Percentiles rank a stretch among this genome's conserved stretches.
These are phyloP conservation scores for Penicillium turbatum DNA, from an alignment of 495 filamentous ascomycete genomes.

Conservation along the genomic window DNA sequence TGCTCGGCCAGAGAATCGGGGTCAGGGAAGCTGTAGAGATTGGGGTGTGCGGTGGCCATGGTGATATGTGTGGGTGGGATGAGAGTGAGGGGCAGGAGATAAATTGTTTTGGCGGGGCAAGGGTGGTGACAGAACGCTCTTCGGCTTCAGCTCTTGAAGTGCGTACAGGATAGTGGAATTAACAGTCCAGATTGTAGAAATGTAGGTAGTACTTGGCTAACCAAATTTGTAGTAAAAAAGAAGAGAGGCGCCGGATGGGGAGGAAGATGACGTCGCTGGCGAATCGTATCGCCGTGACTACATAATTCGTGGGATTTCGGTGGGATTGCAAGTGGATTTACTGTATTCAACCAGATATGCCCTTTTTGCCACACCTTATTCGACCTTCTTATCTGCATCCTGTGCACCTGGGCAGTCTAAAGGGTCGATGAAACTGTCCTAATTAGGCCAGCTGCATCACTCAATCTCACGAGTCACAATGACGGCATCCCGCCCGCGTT, in stretches of 20 bases:
- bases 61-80: conserved; percentile 7
- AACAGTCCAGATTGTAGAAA: not conserved
- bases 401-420: not conserved
- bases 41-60: conserved; percentile 57
- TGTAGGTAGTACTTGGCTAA: not conserved
- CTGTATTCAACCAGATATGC: not conserved
- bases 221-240: not conserved
- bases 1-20: conserved; percentile 63
- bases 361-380: conserved; percentile 13
- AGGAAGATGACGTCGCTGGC: conserved; percentile 4
- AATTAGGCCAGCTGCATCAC: conserved; percentile 12
- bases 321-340: not conserved
- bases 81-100: conserved; percentile 2
- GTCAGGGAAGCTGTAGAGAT: conserved; percentile 76
- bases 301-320: not conserved
- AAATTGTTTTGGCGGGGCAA: conserved; percentile 2
- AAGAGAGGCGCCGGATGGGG: not conserved
- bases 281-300: not conserved
- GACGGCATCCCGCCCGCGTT: conserved; percentile 1
- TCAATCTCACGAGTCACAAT: conserved; percentile 7
- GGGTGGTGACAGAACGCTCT: not conserved
- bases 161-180: not conserved
- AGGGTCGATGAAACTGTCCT: not conserved
- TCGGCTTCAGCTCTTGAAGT: not conserved
- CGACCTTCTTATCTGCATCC: conserved; percentile 1